These are phyloP conservation scores for Roridomyces roridus DNA, from an alignment of 768 basidiomycete species.

Conservation along the genomic window DNA sequence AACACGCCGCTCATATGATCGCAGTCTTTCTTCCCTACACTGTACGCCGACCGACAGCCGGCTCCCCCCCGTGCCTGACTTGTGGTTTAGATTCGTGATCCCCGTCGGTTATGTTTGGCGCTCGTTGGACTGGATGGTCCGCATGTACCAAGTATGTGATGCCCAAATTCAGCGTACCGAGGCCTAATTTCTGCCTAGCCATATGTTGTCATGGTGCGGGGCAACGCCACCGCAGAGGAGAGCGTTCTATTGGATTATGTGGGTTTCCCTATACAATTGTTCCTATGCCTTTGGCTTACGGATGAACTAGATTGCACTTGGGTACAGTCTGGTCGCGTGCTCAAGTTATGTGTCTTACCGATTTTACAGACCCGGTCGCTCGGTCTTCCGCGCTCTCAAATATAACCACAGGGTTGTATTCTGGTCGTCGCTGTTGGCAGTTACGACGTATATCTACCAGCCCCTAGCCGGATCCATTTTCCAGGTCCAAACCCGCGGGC, in stretches of 20 bases:
- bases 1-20: not conserved
- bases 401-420: constrained; percentile 63
- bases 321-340: constrained; percentile 41
- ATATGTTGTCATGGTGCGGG: constrained; percentile 62
- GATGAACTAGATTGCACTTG: constrained; percentile 45
- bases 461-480: constrained; percentile 58
- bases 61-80: not conserved
- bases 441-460: constrained; percentile 56
- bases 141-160: constrained; percentile 60
- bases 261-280: constrained; percentile 24
- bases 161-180: not conserved
- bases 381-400: constrained; percentile 51
- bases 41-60: constrained; percentile 35
- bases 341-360: too few species aligned
- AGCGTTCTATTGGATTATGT: constrained; percentile 75
- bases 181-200: constrained; percentile 48
- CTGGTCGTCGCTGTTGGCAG: constrained; percentile 55
- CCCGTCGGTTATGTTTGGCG: constrained; percentile 59
- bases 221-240: constrained; percentile 58
- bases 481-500: constrained; percentile 37
- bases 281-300: not conserved
- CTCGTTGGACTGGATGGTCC: constrained; percentile 57
- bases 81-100: constrained; percentile 44
- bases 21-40: constrained; percentile 66
- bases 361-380: constrained; percentile 44